phyloP scores from a whole-genome alignment of 805 yeast genomes.

The Zygosaccharomyces siamensis region DNA sequence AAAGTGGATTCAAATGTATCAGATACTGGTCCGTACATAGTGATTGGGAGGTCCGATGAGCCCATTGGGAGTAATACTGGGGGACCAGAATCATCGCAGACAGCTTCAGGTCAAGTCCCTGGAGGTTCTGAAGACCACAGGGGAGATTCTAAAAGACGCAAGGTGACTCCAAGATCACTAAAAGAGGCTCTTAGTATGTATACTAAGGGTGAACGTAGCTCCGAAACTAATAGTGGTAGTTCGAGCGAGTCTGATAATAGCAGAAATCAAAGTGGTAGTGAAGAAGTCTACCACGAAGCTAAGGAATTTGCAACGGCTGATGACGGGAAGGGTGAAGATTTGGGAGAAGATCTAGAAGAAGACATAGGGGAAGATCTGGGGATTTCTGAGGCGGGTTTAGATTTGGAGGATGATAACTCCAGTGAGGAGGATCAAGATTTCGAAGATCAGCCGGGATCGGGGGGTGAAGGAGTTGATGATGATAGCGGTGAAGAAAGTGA shows the following conservation, averaged over 20 bases:
- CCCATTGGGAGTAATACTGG: neutral
- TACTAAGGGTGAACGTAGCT: conserved; percentile 11
- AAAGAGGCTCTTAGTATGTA: conserved; percentile 43
- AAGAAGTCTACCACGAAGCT: conserved; percentile 25
- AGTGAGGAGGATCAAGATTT: conserved; percentile 31
- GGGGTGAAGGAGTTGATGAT: conserved; percentile 30
- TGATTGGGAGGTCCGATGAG: conserved; percentile 30
- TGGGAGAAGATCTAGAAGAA: conserved; percentile 33
- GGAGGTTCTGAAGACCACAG: conserved; percentile 32
- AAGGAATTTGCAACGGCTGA: conserved; percentile 25
- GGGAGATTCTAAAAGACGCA: conserved; percentile 57
- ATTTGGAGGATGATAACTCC: conserved; percentile 28
- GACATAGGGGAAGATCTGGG: conserved; percentile 35
- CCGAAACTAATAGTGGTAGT: conserved; percentile 5
- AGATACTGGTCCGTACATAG: conserved; percentile 47
- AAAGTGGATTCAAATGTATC: conserved; percentile 45
- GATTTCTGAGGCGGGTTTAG: conserved; percentile 16
- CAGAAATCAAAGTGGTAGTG: conserved; percentile 4
- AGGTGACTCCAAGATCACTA: conserved; percentile 50
- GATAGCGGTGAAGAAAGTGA: conserved; percentile 24
- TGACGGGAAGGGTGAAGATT: conserved; percentile 31
- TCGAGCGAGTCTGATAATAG: conserved; percentile 16
- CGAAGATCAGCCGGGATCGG: conserved; percentile 28
- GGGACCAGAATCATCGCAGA: conserved; percentile 32
- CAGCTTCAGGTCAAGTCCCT: neutral